Base-by-base conservation (phyloP, 2,329 filamentous ascomycete genomes). In the Canariomyces notabilis region DNA sequence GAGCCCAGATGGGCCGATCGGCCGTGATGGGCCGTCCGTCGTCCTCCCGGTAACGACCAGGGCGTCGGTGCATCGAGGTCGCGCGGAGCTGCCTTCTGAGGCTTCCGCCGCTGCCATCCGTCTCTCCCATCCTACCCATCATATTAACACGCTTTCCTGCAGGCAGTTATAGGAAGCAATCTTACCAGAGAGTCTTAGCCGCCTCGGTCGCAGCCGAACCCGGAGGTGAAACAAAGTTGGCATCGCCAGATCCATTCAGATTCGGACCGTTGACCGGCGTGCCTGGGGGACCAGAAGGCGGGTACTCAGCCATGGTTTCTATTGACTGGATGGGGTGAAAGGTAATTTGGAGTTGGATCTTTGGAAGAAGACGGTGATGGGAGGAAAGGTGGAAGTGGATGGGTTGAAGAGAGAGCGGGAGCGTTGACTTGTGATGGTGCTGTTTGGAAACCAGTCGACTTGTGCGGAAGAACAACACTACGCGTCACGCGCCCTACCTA, bases 101-200 rank as follows among this genome's bases (percentile, higher is more conserved):
- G 8, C 9, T 8, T 8, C 26, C 26, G 26, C 26, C 26, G 7
- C 26, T 29, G 9, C 26, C 26, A 12, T 29, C 26, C 9, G 14
- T 29, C 26, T 8, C 9, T 9, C 9, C 4, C 26, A 29, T 29
- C 8, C 90, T 95, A 52, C 15, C 18, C 11, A 2, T 26, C 3
- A 8, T 1, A 37, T 48, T 38, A 49, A 37, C 37, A 15, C 21
- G 29, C 18, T 2, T 19, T 6, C 18, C 2, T 2, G 14, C 16
- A 6, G 6, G 11, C n/a, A 44, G 22, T 14, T 5, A 12, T 18
- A n/a, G n/a, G n/a, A 11, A 6, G 3, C 16, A 6, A 19, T 48
- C 70, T 54, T 67, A 79, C 76, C 77, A 80, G 2, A 80, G 71
- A 37, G 77, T 80, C 68, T 80, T 80, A 46, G 75, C 70, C 40